Evolutionary conservation across 1,139 yeast species (phyloP), one percentile per base, ranked within the genome.

Genomic region (Diutina pseudorugosa): DNA sequence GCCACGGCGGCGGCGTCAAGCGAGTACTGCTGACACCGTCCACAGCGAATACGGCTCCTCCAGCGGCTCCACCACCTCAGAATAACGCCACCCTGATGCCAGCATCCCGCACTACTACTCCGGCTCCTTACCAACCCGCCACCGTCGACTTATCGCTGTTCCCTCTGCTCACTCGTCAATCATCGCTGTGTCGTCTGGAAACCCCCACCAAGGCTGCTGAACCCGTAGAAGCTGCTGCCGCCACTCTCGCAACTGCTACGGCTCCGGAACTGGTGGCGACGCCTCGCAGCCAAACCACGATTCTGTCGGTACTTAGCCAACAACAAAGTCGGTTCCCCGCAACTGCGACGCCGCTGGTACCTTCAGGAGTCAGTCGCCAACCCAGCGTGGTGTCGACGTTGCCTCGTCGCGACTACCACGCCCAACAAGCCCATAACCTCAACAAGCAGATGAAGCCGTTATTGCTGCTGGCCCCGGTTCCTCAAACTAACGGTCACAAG

Each of bases 131-230:
- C 60, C 76, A 73, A 53, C 82, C 82, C 0, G 82, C 82, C 0
- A 78, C 76, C 56, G 82, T 75, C 7, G 82, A 77, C 57, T 66
- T 77, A 56, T 70, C 76, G 5, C 66, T 76, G 18, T 73, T 74
- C 62, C 73, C 78, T 3, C 72, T 77, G 58, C 65, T 75, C 50
- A 75, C 79, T 4, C 64, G 79, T 52, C 79, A 74, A 58, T 21
- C 49, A 9, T 23, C 25, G n/a, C 25, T 19, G 33, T 12, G 33
- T 19, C 19, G 18, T 18, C 12, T 8, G 19, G 19, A 21, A 23
- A 18, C 33, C 9, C 33, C 33, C 1, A 12, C 27, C 3, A 20
- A 8, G n/a, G 5, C 45, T 12, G 6, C 14, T 7, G 27, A 20
- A 8, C 3, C 23, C 27, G 7, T 3, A 2, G 25, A 14, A 19